Percentiles rank a stretch among this genome's conserved stretches.
These are phyloP conservation scores for Pleurostoma richardsiae DNA, from an alignment of 2,329 filamentous ascomycete species.

Conservation along the genomic window DNA sequence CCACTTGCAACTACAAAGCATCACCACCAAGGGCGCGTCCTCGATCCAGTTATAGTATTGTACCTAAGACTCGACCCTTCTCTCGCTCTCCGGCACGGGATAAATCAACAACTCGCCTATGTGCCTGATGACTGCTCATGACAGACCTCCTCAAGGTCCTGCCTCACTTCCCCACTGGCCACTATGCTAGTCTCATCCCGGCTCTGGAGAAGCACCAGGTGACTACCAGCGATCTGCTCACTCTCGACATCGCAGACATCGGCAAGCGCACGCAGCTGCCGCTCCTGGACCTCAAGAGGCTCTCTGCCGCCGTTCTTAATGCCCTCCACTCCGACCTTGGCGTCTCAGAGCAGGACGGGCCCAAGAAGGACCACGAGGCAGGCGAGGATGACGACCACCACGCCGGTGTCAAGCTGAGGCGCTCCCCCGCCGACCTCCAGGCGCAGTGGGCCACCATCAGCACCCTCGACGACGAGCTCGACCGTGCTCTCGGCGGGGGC, in stretches of 20 bases:
- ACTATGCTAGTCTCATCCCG: slow-evolving; percentile 70
- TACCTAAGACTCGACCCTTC: too few relatives aligned
- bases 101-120: too few relatives aligned
- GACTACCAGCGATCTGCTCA: slow-evolving; percentile 78
- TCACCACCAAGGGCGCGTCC: too few relatives aligned
- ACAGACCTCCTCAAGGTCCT: slow-evolving; percentile 81
- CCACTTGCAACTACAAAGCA: too few relatives aligned
- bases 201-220: slow-evolving; percentile 74
- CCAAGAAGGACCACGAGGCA: not conserved
- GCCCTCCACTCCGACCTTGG: slow-evolving; percentile 61
- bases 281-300: slow-evolving; percentile 70
- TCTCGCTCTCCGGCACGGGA: too few relatives aligned
- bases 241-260: slow-evolving; percentile 75
- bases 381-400: not conserved
- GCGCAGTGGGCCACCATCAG: slow-evolving; percentile 59
- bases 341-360: slow-evolving; percentile 11
- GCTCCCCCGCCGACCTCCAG: slow-evolving; percentile 30
- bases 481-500: slow-evolving; percentile 68
- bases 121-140: slow-evolving; percentile 43
- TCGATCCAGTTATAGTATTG: too few relatives aligned
- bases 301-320: slow-evolving; percentile 62
- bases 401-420: slow-evolving; percentile 13
- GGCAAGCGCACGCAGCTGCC: slow-evolving; percentile 82
- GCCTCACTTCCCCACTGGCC: slow-evolving; percentile 68
- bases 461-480: slow-evolving; percentile 71